Base-by-base conservation (phyloP, 352 stramenopile genomes). In the Globisporangium orthogonon region DNA sequence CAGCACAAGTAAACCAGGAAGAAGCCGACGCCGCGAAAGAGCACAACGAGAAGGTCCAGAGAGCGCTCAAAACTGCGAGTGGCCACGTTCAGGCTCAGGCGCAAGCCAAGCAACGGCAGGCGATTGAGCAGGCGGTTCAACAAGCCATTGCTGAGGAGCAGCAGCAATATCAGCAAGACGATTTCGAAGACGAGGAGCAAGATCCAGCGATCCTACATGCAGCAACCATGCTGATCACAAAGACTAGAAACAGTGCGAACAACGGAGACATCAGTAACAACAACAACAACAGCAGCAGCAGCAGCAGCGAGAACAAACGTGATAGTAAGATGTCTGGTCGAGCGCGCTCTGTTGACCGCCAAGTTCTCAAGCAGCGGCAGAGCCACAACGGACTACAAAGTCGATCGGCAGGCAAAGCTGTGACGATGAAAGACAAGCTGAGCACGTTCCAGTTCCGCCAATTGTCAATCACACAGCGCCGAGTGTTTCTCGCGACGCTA, bases 401-500 rank as follows among this genome's bases (percentile, higher is more conserved):
- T 52, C 72, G 67, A 29, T 61, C 63, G 23, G 65, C 59, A 28
- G 61, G 54, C 6, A 74, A 74, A 45, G 53, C 57, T 1, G 68
- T 70, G 43, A 70, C 76, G 6, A 71, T 86, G 56, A 73, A 83
- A 14, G 70, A 89, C 44, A 68, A 79, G 46, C 63, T 91, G 10
- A 87, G 74, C 46, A 56, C 62, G 15, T 89, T 84, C 64, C 80
- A 91, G 63, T 70, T 74, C 47, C 49, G 76, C 14, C 74, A 87
- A 52, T 61, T 91, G 37, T 76, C 81, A 54, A 50, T 76, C 40
- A 86, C 75, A 4, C 78, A 91, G 54, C 56, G 67, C 28, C 78
- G 81, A 4, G 64, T 89, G 10, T 80, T 91, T 51, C 69, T 86
- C 5, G 74, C 78, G 11, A 87, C 77, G 46, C 52, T 91, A 14